These are phyloP conservation scores for Antrodiella citrinella DNA, from an alignment of 768 basidiomycete genomes.

Conservation along the genomic window DNA sequence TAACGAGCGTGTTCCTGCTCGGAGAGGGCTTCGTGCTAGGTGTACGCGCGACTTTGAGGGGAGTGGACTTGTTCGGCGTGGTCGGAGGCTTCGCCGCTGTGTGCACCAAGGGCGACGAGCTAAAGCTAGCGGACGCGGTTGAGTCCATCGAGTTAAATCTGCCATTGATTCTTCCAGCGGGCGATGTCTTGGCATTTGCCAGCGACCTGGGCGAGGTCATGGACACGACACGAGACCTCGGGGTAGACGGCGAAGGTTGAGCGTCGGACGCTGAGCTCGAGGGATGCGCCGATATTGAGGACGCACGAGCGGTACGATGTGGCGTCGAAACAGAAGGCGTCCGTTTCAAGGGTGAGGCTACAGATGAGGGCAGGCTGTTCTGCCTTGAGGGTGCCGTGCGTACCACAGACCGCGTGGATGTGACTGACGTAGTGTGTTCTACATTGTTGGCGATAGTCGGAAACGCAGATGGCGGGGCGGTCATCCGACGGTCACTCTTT, in stretches of 20 bases:
- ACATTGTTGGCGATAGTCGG: constrained; percentile 13
- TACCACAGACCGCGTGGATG: constrained; percentile 1
- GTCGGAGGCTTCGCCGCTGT: constrained; percentile 3
- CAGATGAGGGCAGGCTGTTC: constrained; percentile 11
- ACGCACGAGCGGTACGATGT: constrained; percentile 15
- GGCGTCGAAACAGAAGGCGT: constrained; percentile 16
- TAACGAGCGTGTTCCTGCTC: not conserved
- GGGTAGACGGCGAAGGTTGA: not conserved
- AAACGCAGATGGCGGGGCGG: constrained; percentile 17
- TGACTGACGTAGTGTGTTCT: not conserved
- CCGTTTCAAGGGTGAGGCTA: constrained; percentile 5
- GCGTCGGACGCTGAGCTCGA: not conserved
- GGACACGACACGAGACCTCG: constrained; percentile 11
- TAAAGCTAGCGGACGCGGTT: not conserved
- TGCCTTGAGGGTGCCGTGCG: constrained; percentile 16
- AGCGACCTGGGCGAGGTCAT: not conserved
- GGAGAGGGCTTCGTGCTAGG: constrained; percentile 9
- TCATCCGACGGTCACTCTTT: constrained; percentile 1
- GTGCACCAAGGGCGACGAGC: constrained; percentile 3
- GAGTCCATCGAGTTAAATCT: not conserved
- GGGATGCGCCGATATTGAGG: constrained; percentile 8
- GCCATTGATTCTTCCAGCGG: not conserved
- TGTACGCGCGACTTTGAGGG: constrained; percentile 14
- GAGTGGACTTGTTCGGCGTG: constrained; percentile 12
- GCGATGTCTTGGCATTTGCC: not conserved